Evolutionary conservation across 1,284 basidiomycete genomes (phyloP).

Genomic region (Irpex lacteus): DNA sequence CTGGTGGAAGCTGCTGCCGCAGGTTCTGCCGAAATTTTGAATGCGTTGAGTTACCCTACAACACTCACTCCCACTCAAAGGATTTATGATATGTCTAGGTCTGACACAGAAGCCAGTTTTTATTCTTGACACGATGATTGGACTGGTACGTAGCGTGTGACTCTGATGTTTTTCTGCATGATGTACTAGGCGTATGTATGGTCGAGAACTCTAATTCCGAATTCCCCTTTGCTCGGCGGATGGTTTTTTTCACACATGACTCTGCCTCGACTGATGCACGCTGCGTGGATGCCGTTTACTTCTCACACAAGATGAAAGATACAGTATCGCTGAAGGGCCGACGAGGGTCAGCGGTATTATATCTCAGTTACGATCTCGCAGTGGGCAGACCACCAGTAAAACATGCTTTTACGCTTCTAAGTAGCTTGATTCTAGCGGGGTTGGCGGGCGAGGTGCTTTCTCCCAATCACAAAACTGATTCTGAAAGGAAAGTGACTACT

Average conservation of each 20-base stretch:
- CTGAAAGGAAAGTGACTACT: no score
- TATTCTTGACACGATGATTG: background rate
- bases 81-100: no score
- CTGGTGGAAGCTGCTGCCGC: no score
- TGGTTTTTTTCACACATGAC: background rate
- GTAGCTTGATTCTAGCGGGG: background rate
- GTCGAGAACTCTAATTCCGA: background rate
- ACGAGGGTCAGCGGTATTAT: background rate
- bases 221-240: background rate
- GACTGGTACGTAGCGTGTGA: background rate
- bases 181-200: background rate
- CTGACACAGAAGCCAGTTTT: background rate
- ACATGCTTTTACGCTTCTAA: background rate
- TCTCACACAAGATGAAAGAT: background rate
- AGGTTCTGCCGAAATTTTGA: no score
- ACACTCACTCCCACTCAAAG: no score
- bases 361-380: no score
- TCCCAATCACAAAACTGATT: no score
- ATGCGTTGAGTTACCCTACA: no score
- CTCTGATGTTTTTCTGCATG: background rate
- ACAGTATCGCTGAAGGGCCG: background rate
- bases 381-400: background rate
- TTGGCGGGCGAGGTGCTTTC: no score
- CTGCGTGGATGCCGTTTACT: background rate
- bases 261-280: background rate